Evolutionary conservation across 2,329 filamentous ascomycete species (phyloP).

Genomic region (Alternaria ventricosa): DNA sequence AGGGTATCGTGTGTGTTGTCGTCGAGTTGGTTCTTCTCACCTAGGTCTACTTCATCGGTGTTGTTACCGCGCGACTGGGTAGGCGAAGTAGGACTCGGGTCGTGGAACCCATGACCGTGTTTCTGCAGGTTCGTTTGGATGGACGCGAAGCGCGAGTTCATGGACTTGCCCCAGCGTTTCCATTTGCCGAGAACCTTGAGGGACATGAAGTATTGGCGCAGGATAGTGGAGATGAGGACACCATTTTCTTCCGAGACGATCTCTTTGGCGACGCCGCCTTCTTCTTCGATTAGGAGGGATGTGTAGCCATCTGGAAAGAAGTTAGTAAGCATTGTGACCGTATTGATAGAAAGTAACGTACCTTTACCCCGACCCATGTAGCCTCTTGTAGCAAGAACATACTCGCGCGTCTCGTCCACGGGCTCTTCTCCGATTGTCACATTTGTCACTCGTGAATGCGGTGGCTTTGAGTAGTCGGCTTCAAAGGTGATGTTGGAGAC

Average conservation of each 20-base stretch:
- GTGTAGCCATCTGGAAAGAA: constrained; percentile 70
- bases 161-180: constrained; percentile 70
- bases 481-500: constrained; percentile 82
- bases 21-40: not conserved
- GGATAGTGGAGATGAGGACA: constrained; percentile 81
- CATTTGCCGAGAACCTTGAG: constrained; percentile 81
- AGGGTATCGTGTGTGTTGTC: not conserved
- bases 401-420: constrained; percentile 68
- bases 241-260: constrained; percentile 87
- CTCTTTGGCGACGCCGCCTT: constrained; percentile 78
- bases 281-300: constrained; percentile 74
- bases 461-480: constrained; percentile 69
- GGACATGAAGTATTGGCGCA: constrained; percentile 90
- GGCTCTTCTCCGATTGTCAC: constrained; percentile 67
- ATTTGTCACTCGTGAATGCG: constrained; percentile 68
- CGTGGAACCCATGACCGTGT: constrained; percentile 59
- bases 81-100: constrained; percentile 40
- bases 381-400: constrained; percentile 78
- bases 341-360: constrained; percentile 6
- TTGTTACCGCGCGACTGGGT: not conserved
- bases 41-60: constrained; percentile 14
- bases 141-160: constrained; percentile 69
- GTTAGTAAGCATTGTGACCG: constrained; percentile 5
- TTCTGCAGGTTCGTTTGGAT: constrained; percentile 69
- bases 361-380: constrained; percentile 86